Evolutionary conservation across 1,284 basidiomycete species (phyloP), one percentile per base, ranked within the genome.

Genomic region (Cystobasidium pallidum): DNA sequence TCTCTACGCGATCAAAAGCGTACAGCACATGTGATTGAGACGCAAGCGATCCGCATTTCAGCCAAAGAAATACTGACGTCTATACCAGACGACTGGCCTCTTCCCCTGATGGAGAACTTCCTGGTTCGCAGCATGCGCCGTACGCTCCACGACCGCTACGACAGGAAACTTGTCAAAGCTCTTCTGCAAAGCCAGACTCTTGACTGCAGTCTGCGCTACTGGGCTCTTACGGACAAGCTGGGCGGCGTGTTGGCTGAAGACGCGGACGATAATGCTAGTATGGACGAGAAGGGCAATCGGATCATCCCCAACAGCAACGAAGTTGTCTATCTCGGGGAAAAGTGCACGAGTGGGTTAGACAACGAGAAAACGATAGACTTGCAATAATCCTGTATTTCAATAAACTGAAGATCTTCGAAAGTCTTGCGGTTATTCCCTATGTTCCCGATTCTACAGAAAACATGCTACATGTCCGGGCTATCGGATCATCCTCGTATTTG

Each of bases 11-110:
- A 61, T 49, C 67, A 61, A 57, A 57, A 62, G 26, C 43, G 68
- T 13, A 59, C 68, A 8, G 68, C 68, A n/a, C 68, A 64, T 39
- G 28, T 64, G 24, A 71, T 71, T 26, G 59, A 71, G 24, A 71
- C 68, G 13, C 68, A 71, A 34, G 68, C 68, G 36, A 57, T 71
- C 6, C 68, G 51, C 30, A 63, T 71, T 15, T 51, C 59, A 13
- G 49, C 61, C 30, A 45, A 49, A 39, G 68, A 71, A 34, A 71
- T 71, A 1, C 36, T 71, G 32, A 32, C 47, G 3, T 62, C 57
- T 49, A 71, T 71, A 2, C 68, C 68, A 6, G 49, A 54, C 26
- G 68, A 63, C 21, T 71, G 68, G 68, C 68, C 68, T 41, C 34
- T 71, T 11, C 68, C 59, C 13, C 41, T 63, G 15, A 71, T 71